Base-by-base conservation (phyloP, 257 asterid genomes). In the Apocynum venetum region DNA sequence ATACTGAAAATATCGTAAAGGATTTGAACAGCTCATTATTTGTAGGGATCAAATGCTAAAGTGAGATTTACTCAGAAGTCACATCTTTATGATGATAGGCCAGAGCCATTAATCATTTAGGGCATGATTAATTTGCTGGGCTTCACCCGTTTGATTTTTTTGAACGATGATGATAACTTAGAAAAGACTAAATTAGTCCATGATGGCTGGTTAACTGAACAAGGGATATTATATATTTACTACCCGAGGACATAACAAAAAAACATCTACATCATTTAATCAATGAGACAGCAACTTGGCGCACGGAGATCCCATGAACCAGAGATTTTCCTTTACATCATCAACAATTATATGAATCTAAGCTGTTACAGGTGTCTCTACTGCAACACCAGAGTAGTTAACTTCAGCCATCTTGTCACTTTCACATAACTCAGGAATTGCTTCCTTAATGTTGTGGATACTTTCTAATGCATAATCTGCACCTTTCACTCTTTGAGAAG, bases 401-500 rank as follows among this genome's bases (percentile, higher is more conserved):
- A 84, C 92, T 74, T 87, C 93, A 10, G 88, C 87, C 67, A 88
- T 75, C 74, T 86, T 91, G 59, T 90, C 93, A 17, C 82, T 83
- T 84, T 93, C 97, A 95, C 96, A 88, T 6, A 96, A 91, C 85
- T 96, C 93, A 17, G 99, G 99, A 31, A 93, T 82, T 11, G 98
- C 99, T 87, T 96, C 98, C 77, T 88, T 86, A 2, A 96, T 88
- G 86, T 93, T 93, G 73, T 93, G 98, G 60, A 96, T 91, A 84
- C 96, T 96, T 85, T 91, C 99, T 4, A 96, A 73, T 14, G 91
- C 99, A 56, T 91, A 93, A 83, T 96, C 98, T 47, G 98, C 94
- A 41, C 97, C 97, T 84, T 87, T 91, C 72, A 87, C 96, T 65
- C 95, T 91, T 65, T 93, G 97, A 2, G 97, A 88, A 77, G 85